Conservation (phyloP, 2,329 filamentous ascomycete genomes). For the Chaetomium globosum region DNA sequence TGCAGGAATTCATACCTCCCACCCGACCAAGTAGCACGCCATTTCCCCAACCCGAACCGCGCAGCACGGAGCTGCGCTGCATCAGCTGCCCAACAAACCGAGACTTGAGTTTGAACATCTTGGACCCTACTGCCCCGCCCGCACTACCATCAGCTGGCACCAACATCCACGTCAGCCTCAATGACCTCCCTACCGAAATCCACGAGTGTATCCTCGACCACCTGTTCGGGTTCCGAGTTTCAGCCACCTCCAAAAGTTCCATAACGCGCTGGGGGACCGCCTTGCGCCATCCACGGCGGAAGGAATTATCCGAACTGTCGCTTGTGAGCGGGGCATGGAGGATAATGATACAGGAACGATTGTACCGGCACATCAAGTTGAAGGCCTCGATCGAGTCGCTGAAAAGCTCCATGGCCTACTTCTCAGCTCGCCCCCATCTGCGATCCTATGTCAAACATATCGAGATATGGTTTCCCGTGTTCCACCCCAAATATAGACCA, state of each 20-base stretch:
- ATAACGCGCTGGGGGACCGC: slow-evolving; percentile 65
- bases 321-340: slow-evolving; percentile 67
- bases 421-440: slow-evolving; percentile 61
- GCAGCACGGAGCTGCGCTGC: slow-evolving; percentile 49
- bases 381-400: slow-evolving; percentile 69
- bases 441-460: slow-evolving; percentile 69
- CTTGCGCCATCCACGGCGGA: slow-evolving; percentile 67
- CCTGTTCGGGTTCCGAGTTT: slow-evolving; percentile 68
- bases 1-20: slow-evolving; percentile 53
- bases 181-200: slow-evolving; percentile 67
- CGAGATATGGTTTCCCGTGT: slow-evolving; percentile 78
- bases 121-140: slow-evolving; percentile 37
- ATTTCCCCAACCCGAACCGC: slow-evolving; percentile 58
- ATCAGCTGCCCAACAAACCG: slow-evolving; percentile 44
- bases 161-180: slow-evolving; percentile 46
- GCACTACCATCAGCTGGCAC: slow-evolving; percentile 36
- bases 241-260: slow-evolving; percentile 60
- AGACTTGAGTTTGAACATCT: slow-evolving; percentile 33
- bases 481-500: slow-evolving; percentile 58
- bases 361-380: slow-evolving; percentile 76
- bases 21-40: slow-evolving; percentile 63
- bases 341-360: slow-evolving; percentile 67
- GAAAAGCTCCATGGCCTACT: slow-evolving; percentile 62
- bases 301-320: slow-evolving; percentile 67
- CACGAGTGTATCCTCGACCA: slow-evolving; percentile 73